Conservation (phyloP, 768 basidiomycete genomes). For the Suillus placidus region DNA sequence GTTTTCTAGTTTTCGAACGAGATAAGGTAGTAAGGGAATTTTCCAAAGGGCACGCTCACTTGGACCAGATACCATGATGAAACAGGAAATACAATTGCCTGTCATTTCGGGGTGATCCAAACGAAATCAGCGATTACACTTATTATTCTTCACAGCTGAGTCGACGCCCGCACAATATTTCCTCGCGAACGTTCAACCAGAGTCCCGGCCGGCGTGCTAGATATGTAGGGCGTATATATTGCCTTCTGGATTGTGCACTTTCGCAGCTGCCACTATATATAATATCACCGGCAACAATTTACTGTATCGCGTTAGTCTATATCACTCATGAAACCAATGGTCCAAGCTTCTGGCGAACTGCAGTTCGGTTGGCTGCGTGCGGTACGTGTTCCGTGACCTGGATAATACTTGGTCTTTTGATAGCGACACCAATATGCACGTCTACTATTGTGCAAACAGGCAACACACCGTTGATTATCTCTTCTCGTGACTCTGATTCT, state of each 20-base stretch:
- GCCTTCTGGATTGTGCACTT: constrained; percentile 1
- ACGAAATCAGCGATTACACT: neutral
- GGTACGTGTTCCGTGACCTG: neutral
- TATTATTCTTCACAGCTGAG: too few relatives aligned
- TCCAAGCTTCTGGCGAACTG: neutral
- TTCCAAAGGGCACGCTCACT: neutral
- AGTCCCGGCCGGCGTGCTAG: neutral
- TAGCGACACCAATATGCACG: neutral
- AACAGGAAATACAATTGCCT: neutral
- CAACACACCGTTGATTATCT: too few relatives aligned
- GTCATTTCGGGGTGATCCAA: neutral
- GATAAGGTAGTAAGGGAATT: neutral
- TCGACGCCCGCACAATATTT: neutral
- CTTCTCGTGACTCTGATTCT: too few relatives aligned
- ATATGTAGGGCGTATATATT: neutral
- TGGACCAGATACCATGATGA: neutral
- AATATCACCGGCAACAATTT: neutral
- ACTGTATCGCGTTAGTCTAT: constrained; percentile 1
- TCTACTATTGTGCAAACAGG: neutral
- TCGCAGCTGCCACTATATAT: neutral
- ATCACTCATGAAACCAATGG: constrained; percentile 1
- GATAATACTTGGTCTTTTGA: neutral
- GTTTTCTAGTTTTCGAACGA: neutral
- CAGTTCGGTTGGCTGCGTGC: neutral
- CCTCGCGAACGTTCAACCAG: neutral